These are phyloP conservation scores for Gracilaria caudata DNA, from an alignment of 23 red algal species.

Conservation along the genomic window DNA sequence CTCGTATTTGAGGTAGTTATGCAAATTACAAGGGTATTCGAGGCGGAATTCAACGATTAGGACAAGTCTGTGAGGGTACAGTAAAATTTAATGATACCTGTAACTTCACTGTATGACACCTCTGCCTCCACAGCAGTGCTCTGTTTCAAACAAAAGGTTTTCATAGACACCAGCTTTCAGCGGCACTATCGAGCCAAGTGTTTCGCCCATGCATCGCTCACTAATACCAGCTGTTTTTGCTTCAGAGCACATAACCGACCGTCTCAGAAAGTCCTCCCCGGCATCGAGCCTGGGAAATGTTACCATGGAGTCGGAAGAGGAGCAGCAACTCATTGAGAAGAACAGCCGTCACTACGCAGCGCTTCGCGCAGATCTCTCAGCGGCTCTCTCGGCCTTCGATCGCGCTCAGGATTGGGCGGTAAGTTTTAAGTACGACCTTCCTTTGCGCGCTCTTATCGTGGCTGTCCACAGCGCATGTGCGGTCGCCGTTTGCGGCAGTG, in stretches of 20 bases:
- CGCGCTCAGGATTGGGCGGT: slow-evolving; percentile 93
- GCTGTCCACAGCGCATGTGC: not conserved
- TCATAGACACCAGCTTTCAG: not conserved
- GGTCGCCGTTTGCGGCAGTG: not conserved
- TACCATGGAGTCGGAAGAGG: slow-evolving; percentile 67
- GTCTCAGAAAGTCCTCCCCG: not conserved
- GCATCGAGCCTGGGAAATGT: not conserved
- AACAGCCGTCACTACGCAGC: slow-evolving; percentile 57
- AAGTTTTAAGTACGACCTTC: slow-evolving; percentile 1
- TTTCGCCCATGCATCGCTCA: slow-evolving; percentile 1
- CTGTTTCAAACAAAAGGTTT: not conserved
- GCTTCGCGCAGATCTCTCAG: slow-evolving; percentile 90
- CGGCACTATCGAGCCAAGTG: not conserved
- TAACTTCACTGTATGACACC: not conserved
- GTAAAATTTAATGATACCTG: not conserved
- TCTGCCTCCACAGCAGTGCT: too few species aligned
- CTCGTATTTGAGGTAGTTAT: too few species aligned
- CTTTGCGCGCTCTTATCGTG: not conserved
- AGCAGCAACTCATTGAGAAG: slow-evolving; percentile 30
- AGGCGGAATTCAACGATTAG: too few species aligned
- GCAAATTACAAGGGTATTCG: too few species aligned
- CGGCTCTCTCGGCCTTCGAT: slow-evolving; percentile 88
- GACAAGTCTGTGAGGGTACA: too few species aligned
- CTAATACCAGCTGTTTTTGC: not conserved
- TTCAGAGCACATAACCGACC: not conserved